Evolutionary conservation across 2,329 filamentous ascomycete species (phyloP), one percentile per base, ranked within the genome.

Genomic region (Chrysoporthe cubensis): DNA sequence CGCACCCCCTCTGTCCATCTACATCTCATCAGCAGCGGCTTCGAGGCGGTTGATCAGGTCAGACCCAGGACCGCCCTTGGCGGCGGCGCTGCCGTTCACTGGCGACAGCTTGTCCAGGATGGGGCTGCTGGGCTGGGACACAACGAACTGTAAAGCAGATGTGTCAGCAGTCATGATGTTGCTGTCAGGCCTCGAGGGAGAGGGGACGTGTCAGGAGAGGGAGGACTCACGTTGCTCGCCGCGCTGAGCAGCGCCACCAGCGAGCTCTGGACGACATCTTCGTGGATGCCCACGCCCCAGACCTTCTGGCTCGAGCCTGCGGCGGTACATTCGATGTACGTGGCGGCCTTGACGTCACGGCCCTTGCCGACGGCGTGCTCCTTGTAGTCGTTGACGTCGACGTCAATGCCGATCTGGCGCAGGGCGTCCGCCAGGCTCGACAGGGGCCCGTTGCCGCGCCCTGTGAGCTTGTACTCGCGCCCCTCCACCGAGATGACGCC

Each of bases 351-450:
- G 72, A 95, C 93, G 70, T 93, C 88, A 67, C 89, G 87, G 70
- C 92, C 93, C 63, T 85, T 84, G 72, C 93, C 93, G 73, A 98
- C 94, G 40, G 94, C 91, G 80, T 98, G 95, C 80, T 98, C 96
- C 83, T 96, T 97, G 84, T 98, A 98, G 78, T 97, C 93, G 58
- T 90, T 88, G 63, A 98, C 93, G 76, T 98, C 95, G 34, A 98
- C 84, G 75, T 96, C 90, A 71, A 98, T 90, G 68, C 93, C 92
- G 44, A 98, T 81, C 18, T 85, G 84, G 73, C 88, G 87, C 56
- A 99, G 85, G 18, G 94, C 95, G 74, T 93, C 90, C 1, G 93
- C 93, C 75, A 98, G 82, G 71, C 91, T 93, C 3, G 94, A 97
- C 74, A 98, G 93, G 44, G 95, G 93, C 75, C 95, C 95, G 76